Conservation (phyloP, 768 basidiomycete species). For the Pleurotus cornucopiae region DNA sequence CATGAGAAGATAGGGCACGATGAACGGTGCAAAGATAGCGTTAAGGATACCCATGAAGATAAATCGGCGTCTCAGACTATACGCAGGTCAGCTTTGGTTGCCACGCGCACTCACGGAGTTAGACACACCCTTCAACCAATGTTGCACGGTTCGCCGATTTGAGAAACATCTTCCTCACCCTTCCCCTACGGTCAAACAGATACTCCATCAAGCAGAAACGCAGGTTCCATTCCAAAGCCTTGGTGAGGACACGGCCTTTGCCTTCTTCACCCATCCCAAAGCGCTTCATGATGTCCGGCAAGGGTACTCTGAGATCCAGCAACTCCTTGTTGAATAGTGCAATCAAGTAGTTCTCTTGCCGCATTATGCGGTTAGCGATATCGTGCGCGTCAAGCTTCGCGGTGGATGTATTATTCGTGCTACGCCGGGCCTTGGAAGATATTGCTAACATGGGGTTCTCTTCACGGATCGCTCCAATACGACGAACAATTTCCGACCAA, state of each 20-base stretch:
- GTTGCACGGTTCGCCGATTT: conserved; percentile 75
- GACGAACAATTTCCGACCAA: conserved; percentile 91
- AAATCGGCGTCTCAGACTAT: conserved; percentile 77
- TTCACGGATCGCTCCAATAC: conserved; percentile 86
- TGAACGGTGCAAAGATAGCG: conserved; percentile 93
- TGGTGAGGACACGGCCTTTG: conserved; percentile 78
- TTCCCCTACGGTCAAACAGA: conserved; percentile 86
- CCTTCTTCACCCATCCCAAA: conserved; percentile 31
- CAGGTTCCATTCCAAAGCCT: conserved; percentile 95
- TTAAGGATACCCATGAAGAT: conserved; percentile 98
- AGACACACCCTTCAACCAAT: conserved; percentile 74
- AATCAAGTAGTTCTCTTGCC: conserved; percentile 98
- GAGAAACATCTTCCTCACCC: conserved; percentile 87
- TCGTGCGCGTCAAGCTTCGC: conserved; percentile 97
- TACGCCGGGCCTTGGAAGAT: conserved; percentile 52
- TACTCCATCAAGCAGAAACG: conserved; percentile 94
- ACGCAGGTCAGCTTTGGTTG: neutral
- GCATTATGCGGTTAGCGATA: conserved; percentile 94
- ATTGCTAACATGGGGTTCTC: conserved; percentile 90
- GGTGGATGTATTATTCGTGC: conserved; percentile 57
- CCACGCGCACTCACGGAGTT: neutral
- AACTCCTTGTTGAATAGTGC: conserved; percentile 97
- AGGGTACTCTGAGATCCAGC: conserved; percentile 80
- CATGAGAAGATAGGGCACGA: conserved; percentile 93
- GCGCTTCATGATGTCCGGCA: conserved; percentile 56